phyloP scores from a whole-genome alignment of 768 basidiomycete species.

The Lentinula guzmanii region DNA sequence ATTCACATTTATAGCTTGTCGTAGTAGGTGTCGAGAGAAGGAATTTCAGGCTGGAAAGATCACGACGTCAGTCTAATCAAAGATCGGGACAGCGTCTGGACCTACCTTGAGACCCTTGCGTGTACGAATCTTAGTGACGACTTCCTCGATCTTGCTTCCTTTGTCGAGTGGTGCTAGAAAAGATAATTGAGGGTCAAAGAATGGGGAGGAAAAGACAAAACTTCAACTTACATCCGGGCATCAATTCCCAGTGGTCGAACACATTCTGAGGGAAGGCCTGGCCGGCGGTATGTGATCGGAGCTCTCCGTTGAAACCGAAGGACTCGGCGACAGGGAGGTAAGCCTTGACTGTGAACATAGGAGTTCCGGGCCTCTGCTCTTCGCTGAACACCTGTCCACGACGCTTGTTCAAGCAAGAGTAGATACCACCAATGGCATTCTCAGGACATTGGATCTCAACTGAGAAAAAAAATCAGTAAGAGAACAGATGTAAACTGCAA shows the following conservation, averaged over 20 bases:
- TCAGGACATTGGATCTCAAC: constrained; percentile 99
- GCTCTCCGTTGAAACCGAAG: constrained; percentile 97
- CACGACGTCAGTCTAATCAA: not conserved
- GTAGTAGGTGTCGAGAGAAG: constrained; percentile 84
- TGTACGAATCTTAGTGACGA: constrained; percentile 75
- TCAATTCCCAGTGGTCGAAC: constrained; percentile 89
- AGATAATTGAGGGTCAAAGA: constrained; percentile 6
- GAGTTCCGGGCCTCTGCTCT: constrained; percentile 95
- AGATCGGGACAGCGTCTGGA: not conserved
- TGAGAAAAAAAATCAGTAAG: constrained; percentile 17
- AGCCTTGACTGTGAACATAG: constrained; percentile 99
- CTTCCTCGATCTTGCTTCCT: constrained; percentile 85
- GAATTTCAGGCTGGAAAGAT: constrained; percentile 69
- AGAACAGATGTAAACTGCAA: not conserved
- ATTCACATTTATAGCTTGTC: constrained; percentile 69
- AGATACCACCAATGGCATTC: constrained; percentile 96
- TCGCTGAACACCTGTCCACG: constrained; percentile 98
- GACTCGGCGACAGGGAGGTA: constrained; percentile 89
- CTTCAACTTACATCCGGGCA: constrained; percentile 66
- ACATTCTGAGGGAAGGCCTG: constrained; percentile 98
- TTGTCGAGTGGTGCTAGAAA: constrained; percentile 72
- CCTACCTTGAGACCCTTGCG: constrained; percentile 94
- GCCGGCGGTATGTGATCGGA: constrained; percentile 87
- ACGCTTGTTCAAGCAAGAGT: constrained; percentile 89
- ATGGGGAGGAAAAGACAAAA: not conserved